Percentiles rank a stretch among this genome's conserved stretches.
Evolutionary conservation across 108 stramenopile genomes (phyloP).

Genomic region (Parmales sp.): DNA sequence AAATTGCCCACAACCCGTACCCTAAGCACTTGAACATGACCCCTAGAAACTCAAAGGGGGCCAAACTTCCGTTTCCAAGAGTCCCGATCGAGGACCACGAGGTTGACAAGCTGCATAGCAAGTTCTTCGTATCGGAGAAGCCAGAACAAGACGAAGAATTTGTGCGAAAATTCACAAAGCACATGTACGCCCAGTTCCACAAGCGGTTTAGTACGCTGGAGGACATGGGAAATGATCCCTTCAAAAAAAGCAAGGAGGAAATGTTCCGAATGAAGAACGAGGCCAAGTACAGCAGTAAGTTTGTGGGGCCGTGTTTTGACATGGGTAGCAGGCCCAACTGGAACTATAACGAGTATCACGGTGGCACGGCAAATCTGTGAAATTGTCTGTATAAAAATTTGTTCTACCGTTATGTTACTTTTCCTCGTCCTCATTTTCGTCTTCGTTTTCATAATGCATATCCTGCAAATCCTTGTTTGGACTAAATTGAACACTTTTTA

Average conservation of each 20-base stretch:
- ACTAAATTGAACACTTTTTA: too few species aligned
- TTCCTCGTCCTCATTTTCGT: too few species aligned
- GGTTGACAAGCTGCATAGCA: not conserved
- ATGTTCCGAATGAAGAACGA: constrained; percentile 1
- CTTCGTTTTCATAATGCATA: too few species aligned
- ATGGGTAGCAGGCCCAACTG: not conserved
- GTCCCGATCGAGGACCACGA: not conserved
- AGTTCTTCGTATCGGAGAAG: not conserved
- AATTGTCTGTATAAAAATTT: too few species aligned
- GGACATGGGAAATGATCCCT: not conserved
- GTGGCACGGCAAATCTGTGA: too few species aligned
- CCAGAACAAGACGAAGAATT: not conserved
- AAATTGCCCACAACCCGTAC: not conserved
- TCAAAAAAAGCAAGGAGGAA: not conserved
- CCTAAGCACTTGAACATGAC: not conserved
- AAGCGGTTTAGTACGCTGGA: not conserved
- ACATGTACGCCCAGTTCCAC: constrained; percentile 2
- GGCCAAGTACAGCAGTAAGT: not conserved
- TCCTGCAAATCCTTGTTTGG: too few species aligned
- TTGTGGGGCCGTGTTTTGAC: not conserved
- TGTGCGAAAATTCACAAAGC: not conserved
- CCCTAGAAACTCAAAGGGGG: not conserved
- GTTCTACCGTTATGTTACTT: too few species aligned
- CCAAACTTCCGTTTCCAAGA: not conserved
- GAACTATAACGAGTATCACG: not conserved